phyloP scores from a whole-genome alignment of 208 protist species.

The Naegleria gruberi region DNA sequence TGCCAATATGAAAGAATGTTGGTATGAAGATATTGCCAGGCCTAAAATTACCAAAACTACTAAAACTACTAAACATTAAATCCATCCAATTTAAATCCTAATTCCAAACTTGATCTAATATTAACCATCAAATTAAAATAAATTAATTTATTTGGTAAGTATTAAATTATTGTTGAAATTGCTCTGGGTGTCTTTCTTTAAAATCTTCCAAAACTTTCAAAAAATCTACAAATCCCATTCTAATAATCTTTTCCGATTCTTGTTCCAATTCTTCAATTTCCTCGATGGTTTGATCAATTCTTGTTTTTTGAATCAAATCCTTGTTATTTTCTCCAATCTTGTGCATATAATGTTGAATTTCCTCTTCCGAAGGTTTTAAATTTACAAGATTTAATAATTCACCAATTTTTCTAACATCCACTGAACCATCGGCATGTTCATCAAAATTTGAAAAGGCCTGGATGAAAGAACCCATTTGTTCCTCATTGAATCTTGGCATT shows the following conservation, averaged over 20 bases:
- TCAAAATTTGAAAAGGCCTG: not conserved
- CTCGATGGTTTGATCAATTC: not conserved
- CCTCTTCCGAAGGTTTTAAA: not conserved
- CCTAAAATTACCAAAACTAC: not conserved
- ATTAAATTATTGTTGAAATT: too few species aligned
- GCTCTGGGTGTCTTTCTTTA: not conserved
- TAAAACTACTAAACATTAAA: too few species aligned
- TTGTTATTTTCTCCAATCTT: not conserved
- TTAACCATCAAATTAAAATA: too few species aligned
- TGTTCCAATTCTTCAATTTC: not conserved
- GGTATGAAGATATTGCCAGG: not conserved
- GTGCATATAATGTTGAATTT: not conserved
- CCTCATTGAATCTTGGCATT: too few species aligned
- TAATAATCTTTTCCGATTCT: not conserved
- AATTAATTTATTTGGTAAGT: too few species aligned
- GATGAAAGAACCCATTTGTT: not conserved
- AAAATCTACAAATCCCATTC: not conserved
- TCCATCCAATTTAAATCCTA: too few species aligned
- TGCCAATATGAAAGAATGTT: not conserved
- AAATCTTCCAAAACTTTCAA: not conserved
- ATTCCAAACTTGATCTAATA: too few species aligned
- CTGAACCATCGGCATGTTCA: not conserved
- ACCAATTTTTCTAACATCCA: not conserved
- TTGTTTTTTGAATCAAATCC: not conserved
- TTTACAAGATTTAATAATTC: not conserved